Percentiles rank a stretch among this genome's conserved stretches.
Evolutionary conservation across 129 eudicot genomes (phyloP).

Genomic region (Centaurea solstitialis): DNA sequence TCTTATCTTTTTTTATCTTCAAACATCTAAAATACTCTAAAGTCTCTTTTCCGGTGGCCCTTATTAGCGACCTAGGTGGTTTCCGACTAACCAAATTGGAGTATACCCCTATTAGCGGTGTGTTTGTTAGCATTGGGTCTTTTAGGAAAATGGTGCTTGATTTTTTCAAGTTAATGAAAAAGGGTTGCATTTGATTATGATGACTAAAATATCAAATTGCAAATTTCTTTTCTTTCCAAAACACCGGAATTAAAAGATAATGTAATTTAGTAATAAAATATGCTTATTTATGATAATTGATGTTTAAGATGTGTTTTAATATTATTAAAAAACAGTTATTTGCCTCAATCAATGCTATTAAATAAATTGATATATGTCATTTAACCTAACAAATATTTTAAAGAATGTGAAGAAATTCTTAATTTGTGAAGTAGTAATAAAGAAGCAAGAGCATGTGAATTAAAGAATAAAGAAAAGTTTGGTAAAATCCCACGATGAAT

Average conservation of each 20-base stretch:
- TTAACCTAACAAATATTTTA: background rate
- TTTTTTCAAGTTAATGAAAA: too few relatives aligned
- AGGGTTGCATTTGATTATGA: too few relatives aligned
- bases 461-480: constrained; percentile 25
- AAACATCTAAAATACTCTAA: too few relatives aligned
- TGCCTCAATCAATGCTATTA: background rate
- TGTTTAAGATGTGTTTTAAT: constrained; percentile 4
- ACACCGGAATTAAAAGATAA: background rate
- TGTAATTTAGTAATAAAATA: background rate
- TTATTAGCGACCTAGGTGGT: too few relatives aligned
- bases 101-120: too few relatives aligned
- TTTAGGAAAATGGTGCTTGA: too few relatives aligned
- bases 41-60: too few relatives aligned
- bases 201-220: too few relatives aligned
- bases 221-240: background rate
- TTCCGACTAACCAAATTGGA: too few relatives aligned
- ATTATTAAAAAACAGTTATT: background rate
- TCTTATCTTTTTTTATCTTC: too few relatives aligned
- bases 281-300: constrained; percentile 9
- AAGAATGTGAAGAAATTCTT: background rate
- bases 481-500: constrained; percentile 21
- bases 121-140: too few relatives aligned
- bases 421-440: constrained; percentile 15
- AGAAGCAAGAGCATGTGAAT: constrained; percentile 34
- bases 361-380: background rate